phyloP scores from a whole-genome alignment of 2,329 filamentous ascomycete genomes.

The Neonectria ditissima region DNA sequence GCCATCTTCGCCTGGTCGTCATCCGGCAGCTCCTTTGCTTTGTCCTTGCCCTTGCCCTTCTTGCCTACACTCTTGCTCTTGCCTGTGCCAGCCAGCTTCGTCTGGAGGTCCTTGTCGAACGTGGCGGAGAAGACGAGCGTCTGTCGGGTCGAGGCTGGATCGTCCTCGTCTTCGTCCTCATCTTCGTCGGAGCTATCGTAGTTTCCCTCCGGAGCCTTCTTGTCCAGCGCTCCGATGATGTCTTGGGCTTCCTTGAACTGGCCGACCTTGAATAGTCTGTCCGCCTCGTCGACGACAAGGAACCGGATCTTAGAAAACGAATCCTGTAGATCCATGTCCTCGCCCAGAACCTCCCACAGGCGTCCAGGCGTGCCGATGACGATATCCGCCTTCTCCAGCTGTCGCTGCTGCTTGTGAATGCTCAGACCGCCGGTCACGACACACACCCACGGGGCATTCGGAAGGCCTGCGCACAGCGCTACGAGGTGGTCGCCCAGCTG shows the following conservation, averaged over 20 bases:
- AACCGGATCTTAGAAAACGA: constrained; percentile 82
- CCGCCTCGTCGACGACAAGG: constrained; percentile 93
- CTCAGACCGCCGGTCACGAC: constrained; percentile 93
- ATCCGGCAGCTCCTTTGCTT: constrained; percentile 55
- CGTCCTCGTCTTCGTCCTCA: constrained; percentile 61
- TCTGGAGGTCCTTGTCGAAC: constrained; percentile 90
- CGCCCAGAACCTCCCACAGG: constrained; percentile 92
- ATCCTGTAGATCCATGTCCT: constrained; percentile 74
- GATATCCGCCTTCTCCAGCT: constrained; percentile 86
- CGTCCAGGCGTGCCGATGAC: constrained; percentile 94
- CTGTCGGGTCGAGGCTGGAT: constrained; percentile 70
- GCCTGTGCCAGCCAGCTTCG: constrained; percentile 74
- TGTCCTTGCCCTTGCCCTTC: constrained; percentile 72
- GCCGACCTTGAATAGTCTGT: constrained; percentile 89
- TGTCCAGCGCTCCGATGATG: constrained; percentile 84
- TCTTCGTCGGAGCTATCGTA: constrained; percentile 52
- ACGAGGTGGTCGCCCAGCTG: constrained; percentile 88
- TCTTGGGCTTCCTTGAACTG: constrained; percentile 96
- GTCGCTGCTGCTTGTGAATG: constrained; percentile 92
- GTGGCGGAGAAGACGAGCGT: constrained; percentile 97
- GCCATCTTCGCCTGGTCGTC: constrained; percentile 87
- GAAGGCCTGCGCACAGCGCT: constrained; percentile 73
- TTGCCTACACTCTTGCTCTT: constrained; percentile 18
- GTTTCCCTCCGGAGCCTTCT: constrained; percentile 70
- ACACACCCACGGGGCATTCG: constrained; percentile 77